A percentile compares a stretch with the other conserved stretches of the same genome.
Evolutionary conservation across 768 basidiomycete species (phyloP).

Genomic region (Tylopilus felleus): DNA sequence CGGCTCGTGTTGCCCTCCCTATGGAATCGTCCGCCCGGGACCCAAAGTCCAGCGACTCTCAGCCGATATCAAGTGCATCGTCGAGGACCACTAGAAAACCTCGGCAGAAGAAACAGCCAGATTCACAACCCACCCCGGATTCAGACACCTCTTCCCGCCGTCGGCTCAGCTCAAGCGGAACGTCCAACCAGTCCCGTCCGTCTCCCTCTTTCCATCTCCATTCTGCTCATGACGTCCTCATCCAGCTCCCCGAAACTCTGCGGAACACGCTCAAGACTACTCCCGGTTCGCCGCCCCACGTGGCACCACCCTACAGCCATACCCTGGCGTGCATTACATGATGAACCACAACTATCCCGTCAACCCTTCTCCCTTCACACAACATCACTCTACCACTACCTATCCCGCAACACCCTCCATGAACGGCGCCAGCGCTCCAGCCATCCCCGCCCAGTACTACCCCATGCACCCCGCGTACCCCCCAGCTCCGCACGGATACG

Average conservation of each 20-base stretch:
- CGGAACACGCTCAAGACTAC: slow-evolving; percentile 25
- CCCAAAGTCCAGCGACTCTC: slow-evolving; percentile 38
- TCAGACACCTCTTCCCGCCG: slow-evolving; percentile 22
- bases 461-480: slow-evolving; percentile 55
- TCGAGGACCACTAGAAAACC: slow-evolving; percentile 42
- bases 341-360: slow-evolving; percentile 73
- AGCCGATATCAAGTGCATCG: slow-evolving; percentile 40
- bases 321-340: slow-evolving; percentile 52
- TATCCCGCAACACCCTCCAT: slow-evolving; percentile 30
- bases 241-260: slow-evolving; percentile 16
- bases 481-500: slow-evolving; percentile 39
- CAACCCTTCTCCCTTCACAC: slow-evolving; percentile 51
- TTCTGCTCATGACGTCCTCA: slow-evolving; percentile 10
- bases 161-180: slow-evolving; percentile 24
- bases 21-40: slow-evolving; percentile 53
- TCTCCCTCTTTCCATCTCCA: slow-evolving; percentile 2
- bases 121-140: slow-evolving; percentile 23
- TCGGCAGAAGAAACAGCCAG: slow-evolving; percentile 52
- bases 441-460: slow-evolving; percentile 50
- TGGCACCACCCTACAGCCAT: slow-evolving; percentile 47
- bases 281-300: slow-evolving; percentile 37
- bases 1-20: slow-evolving; percentile 27
- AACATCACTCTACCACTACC: slow-evolving; percentile 39
- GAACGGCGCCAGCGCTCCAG: slow-evolving; percentile 40
- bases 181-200: slow-evolving; percentile 22